A percentile compares a stretch with the other conserved stretches of the same genome.
Conservation (phyloP, 148 eudicot species). For the Amaranthus cruentus region DNA sequence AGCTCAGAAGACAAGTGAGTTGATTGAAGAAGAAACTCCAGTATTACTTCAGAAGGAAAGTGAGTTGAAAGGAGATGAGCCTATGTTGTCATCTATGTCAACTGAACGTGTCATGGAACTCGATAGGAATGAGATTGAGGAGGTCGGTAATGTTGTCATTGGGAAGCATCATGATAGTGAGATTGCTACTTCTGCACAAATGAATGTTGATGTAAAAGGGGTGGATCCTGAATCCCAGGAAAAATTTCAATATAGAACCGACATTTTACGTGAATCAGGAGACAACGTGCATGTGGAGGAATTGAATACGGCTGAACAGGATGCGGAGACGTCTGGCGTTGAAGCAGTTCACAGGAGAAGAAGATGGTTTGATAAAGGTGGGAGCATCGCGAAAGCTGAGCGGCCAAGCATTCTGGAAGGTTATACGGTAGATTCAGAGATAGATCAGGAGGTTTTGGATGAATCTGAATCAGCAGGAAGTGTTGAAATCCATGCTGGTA, state of each 20-base stretch:
- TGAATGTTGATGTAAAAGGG: constrained; percentile 25
- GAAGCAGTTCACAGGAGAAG: constrained; percentile 40
- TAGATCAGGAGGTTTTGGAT: constrained; percentile 33
- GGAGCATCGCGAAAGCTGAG: constrained; percentile 18
- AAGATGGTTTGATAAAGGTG: constrained; percentile 36
- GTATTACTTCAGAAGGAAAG: constrained; percentile 18
- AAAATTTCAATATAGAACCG: constrained; percentile 26
- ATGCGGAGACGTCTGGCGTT: constrained; percentile 22
- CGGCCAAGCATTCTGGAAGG: constrained; percentile 31
- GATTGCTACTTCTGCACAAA: constrained; percentile 28
- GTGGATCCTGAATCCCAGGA: constrained; percentile 29
- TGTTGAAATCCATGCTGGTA: constrained; percentile 28
- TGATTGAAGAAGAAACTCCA: constrained; percentile 24
- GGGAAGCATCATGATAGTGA: constrained; percentile 20
- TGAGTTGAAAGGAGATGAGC: constrained; percentile 28
- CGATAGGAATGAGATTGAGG: constrained; percentile 22
- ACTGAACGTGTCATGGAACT: constrained; percentile 32
- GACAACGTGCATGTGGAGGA: constrained; percentile 24
- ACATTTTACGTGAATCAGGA: constrained; percentile 13
- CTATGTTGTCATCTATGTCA: constrained; percentile 19
- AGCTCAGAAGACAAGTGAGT: constrained; percentile 11
- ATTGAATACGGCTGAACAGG: constrained; percentile 24
- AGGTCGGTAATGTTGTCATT: constrained; percentile 16
- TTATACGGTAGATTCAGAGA: constrained; percentile 27
- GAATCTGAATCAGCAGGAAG: constrained; percentile 29